Base-by-base conservation (phyloP, 805 yeast genomes). In the Candida alai region DNA sequence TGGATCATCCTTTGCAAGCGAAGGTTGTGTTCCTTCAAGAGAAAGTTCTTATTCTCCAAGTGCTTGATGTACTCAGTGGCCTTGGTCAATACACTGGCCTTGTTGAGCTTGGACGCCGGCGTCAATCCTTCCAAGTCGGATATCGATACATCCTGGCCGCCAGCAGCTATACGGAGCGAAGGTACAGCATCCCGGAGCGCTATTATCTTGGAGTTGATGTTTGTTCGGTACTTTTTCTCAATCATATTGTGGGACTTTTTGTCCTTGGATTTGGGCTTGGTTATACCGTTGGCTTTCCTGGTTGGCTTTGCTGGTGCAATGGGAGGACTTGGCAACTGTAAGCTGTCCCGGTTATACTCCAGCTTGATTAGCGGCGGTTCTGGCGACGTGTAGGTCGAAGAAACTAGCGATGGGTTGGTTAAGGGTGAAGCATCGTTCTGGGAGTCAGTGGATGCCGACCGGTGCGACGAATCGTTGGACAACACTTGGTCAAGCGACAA, bases 111-210 rank as follows among this genome's bases (percentile, higher is more conserved):
- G 42, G 75, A 70, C 4, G 94, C 90, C 0, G 90, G 89, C 30
- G 76, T 73, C 38, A 84, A 64, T 2, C 90, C 90, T 52, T 84
- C 90, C 47, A 84, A 60, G 42, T 77, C 73, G 4, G 63, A 59
- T 21, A 62, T 36, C 4, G 55, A 45, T 12, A 69, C 62, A 37
- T 73, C 68, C 3, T 64, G 68, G 12, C 65, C 58, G 28, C 75
- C 70, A 11, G 76, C 65, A 6, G 80, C 80, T 24, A 80, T 76
- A 45, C 85, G 68, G 34, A 85, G 64, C 3, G 93, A 61, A 3
- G 95, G 95, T 12, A 85, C 94, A 3, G 86, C 81, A 45, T 83
- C 83, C 50, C 87, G 66, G 20, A 84, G 68, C 28, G 79, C 81
- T 21, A 74, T 44, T 30, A 84, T 83, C 54, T 79, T 81, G 35